Percentiles rank a stretch among this genome's conserved stretches.
Conservation (phyloP, 208 protist species). For the Crithidia bombi region DNA sequence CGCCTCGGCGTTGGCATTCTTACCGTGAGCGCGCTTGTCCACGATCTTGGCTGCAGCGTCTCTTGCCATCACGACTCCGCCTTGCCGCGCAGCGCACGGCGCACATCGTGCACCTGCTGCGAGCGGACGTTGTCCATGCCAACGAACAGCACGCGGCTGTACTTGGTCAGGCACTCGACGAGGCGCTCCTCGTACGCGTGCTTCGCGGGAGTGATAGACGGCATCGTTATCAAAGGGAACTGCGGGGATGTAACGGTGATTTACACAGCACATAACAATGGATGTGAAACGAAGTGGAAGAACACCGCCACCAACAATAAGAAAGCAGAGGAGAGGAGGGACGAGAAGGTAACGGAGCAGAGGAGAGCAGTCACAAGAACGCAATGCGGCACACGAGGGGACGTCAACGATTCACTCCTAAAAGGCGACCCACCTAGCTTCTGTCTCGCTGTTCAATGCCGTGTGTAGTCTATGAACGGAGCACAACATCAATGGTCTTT, state of each 20-base stretch:
- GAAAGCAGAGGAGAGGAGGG: too few relatives aligned
- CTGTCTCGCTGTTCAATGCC: too few relatives aligned
- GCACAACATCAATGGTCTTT: too few relatives aligned
- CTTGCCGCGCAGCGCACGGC: conserved; percentile 94
- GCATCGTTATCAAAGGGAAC: conserved; percentile 37
- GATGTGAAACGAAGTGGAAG: background rate
- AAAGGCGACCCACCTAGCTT: too few relatives aligned
- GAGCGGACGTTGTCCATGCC: conserved; percentile 98
- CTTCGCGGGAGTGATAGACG: conserved; percentile 78
- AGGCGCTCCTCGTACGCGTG: conserved; percentile 93
- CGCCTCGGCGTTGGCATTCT: conserved; percentile 50
- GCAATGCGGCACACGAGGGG: too few relatives aligned
- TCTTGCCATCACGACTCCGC: conserved; percentile 98
- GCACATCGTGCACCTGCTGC: conserved; percentile 96
- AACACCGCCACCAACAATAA: too few relatives aligned
- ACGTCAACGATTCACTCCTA: too few relatives aligned
- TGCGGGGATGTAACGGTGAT: background rate
- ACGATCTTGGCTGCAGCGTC: conserved; percentile 97
- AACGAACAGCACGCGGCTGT: conserved; percentile 96
- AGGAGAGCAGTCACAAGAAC: too few relatives aligned
- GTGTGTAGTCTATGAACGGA: too few relatives aligned
- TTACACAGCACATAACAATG: conserved; percentile 9
- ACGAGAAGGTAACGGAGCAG: too few relatives aligned
- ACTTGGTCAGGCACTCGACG: conserved; percentile 91
- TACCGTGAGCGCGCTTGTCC: conserved; percentile 63